Base-by-base conservation (phyloP, 2,329 filamentous ascomycete genomes). In the Exophiala spinifera region DNA sequence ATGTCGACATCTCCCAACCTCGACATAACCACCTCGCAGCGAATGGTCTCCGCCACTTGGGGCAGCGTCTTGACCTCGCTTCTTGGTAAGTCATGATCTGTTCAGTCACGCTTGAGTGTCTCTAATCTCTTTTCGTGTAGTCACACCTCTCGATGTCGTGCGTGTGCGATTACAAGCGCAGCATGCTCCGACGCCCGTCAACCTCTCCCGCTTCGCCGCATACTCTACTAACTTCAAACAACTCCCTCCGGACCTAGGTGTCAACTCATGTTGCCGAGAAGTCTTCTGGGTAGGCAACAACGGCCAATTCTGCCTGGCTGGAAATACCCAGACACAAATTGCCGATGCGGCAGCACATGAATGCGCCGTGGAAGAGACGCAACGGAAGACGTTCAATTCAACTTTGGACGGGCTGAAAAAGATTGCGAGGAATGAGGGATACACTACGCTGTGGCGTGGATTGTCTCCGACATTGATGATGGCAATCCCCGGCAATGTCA, bases 211-310 rank as follows among this genome's bases (percentile, higher is more conserved):
- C 62, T 84, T 67, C 72, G 80, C 64, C 74, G 80, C 67, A 69
- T 85, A 70, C 60, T 72, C 66, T 39, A 70, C 63, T 3, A 74
- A 74, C 45, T 82, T 87, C 63, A 84, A 83, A 59, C 83, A 86
- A 61, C 81, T 94, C 46, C 89, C 90, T 51, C 84, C 88, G 25
- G 89, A 92, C 66, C 82, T 97, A 46, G 94, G 94, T 57, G 89
- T 97, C 51, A 96, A 91, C 14, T 85, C 91, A 36, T 99, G 94
- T 73, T 99, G 94, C 69, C 86, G 94, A 57, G 92, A 99, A 71
- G 92, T 99, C 33, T 99, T 97, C 72, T 99, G 95, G 79, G 85
- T 92, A 60, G 91, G 90, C 62, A 91, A 95, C 67, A 88, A 86
- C 70, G 82, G 86, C 20, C 86, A 90, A 55, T 84, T 87, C 61